Evolutionary conservation across 2,329 filamentous ascomycete species (phyloP), one percentile per base, ranked within the genome.

Genomic region (Aspergillus fumigatus): DNA sequence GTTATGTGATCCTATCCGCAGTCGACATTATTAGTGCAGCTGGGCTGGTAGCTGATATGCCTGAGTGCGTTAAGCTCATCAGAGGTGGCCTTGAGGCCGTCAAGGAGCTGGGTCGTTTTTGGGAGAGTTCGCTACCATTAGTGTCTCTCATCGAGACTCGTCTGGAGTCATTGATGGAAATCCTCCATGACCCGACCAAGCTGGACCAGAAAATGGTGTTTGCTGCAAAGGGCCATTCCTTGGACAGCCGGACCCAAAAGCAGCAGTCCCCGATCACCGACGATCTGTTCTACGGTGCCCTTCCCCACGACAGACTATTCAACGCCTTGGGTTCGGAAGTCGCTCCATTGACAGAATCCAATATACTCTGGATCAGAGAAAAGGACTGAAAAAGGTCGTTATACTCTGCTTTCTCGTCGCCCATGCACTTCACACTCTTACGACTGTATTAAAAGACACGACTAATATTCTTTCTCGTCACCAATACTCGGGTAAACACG

Each of bases 1-100:
- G 83, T n/a, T 84, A 83, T 60, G 80, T 82, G 5, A 80, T 88
- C 25, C 75, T 86, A 35, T 80, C 85, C 50, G 86, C 87, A 0
- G 77, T 87, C 35, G 88, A 91, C 62, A 82, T 89, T 1, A 76
- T 89, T 54, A 84, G 84, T 11, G 82, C 86, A 0, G 83, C 81
- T 4, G 84, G 86, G 1, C 67, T 77, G 0, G 69, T 86, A 6
- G 71, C 77, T 0, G 76, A 80, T 11, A 68, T 89, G 10, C 69
- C 79, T 1, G 74, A 77, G 10, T 75, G 83, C 26, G 77, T 88
- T 40, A 77, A 82, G 9, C 78, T 80, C 10, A 79, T 88, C 51
- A 73, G 75, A 19, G 77, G 80, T 32, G 82, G 82, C 0, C 71
- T 84, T 38, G 75, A 78, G 7, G 79, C 82, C 11, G 71, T 89